These are phyloP conservation scores for Nakazawaea populi DNA, from an alignment of 805 yeast species.

Conservation along the genomic window DNA sequence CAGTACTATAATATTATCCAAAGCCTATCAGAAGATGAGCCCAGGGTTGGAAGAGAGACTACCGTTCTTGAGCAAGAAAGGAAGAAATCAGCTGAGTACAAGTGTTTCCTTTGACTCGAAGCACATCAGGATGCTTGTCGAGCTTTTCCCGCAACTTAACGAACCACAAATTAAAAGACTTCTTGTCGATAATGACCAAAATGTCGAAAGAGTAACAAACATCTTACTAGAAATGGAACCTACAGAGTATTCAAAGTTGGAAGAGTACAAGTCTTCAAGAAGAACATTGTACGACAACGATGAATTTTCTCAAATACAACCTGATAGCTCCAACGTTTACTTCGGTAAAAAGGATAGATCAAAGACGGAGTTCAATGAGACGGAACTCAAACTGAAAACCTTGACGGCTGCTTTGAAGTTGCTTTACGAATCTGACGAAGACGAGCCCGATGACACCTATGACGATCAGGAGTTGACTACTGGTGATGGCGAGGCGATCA, in stretches of 20 bases:
- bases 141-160: conserved; percentile 63
- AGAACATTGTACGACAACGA: conserved; percentile 25
- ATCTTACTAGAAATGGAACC: conserved; percentile 57
- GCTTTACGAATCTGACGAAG: conserved; percentile 72
- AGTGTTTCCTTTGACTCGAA: conserved; percentile 21
- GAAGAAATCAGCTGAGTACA: not conserved
- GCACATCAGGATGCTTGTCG: conserved; percentile 37
- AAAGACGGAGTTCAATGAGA: conserved; percentile 17
- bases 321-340: conserved; percentile 19
- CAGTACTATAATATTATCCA: conserved; percentile 46
- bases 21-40: conserved; percentile 34
- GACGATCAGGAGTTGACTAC: conserved; percentile 46
- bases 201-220: conserved; percentile 55
- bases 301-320: conserved; percentile 24
- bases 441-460: conserved; percentile 79
- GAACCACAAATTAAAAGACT: conserved; percentile 41
- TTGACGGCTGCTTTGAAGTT: conserved; percentile 50
- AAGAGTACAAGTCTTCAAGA: conserved; percentile 21
- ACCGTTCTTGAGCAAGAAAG: conserved; percentile 32
- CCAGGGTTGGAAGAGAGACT: conserved; percentile 51
- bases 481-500: conserved; percentile 5
- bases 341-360: conserved; percentile 28
- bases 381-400: conserved; percentile 50
- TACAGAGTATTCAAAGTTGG: conserved; percentile 27
- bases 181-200: conserved; percentile 38